Conservation (phyloP, 2,329 filamentous ascomycete genomes). For the Colletotrichum australisinense region DNA sequence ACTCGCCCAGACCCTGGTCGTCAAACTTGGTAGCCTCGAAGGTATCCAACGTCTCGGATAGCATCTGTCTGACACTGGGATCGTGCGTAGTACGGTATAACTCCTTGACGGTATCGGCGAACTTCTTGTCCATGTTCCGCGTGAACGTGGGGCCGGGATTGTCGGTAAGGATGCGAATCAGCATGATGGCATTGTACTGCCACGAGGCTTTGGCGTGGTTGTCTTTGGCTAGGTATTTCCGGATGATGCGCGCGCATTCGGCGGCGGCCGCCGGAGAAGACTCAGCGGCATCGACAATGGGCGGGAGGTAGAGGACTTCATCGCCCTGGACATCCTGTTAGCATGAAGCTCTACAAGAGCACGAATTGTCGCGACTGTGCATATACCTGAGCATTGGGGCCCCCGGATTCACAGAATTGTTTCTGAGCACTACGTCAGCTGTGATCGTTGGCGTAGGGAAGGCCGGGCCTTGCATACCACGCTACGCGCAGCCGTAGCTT, state of each 20-base stretch:
- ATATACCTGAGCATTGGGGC: constrained; percentile 61
- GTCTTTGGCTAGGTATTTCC: constrained; percentile 83
- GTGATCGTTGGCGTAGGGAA: constrained; percentile 20
- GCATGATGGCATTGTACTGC: constrained; percentile 97
- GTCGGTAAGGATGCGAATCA: constrained; percentile 89
- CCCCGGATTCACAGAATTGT: constrained; percentile 83
- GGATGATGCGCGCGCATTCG: constrained; percentile 83
- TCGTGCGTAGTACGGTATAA: constrained; percentile 79
- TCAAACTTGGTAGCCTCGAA: constrained; percentile 78
- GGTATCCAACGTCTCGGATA: constrained; percentile 86
- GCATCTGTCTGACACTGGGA: constrained; percentile 82
- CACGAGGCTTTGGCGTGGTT: constrained; percentile 73
- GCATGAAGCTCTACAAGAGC: not conserved
- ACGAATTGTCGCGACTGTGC: not conserved
- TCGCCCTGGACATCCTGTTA: constrained; percentile 69
- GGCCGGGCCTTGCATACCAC: constrained; percentile 64
- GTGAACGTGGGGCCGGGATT: constrained; percentile 94
- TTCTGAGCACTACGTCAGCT: constrained; percentile 61
- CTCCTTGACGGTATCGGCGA: constrained; percentile 80
- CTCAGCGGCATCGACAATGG: constrained; percentile 94
- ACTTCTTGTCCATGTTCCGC: constrained; percentile 88
- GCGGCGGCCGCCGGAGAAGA: constrained; percentile 88
- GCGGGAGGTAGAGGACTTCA: constrained; percentile 91
- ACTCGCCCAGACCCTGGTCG: constrained; percentile 77
- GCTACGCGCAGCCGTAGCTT: constrained; percentile 72